These are phyloP conservation scores for Ettlia oleoabundans DNA, from an alignment of 139 green algal species.

Conservation along the genomic window DNA sequence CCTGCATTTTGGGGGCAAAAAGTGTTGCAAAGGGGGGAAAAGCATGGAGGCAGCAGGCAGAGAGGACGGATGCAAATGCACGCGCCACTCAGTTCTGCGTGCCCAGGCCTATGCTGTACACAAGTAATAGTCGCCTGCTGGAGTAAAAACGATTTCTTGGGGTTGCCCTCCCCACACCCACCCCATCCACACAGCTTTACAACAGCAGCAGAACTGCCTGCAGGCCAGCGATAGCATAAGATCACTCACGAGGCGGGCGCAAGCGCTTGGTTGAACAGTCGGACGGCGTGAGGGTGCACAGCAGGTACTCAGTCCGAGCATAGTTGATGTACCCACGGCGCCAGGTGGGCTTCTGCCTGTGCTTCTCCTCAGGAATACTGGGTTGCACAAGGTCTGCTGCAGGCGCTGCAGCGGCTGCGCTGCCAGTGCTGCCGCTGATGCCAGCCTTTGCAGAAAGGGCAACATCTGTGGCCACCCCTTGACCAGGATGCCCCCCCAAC, in stretches of 20 bases:
- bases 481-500: no score
- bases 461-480: no score
- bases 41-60: background rate
- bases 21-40: background rate
- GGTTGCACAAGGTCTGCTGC: background rate
- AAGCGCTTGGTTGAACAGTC: constrained; percentile 30
- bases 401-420: no score
- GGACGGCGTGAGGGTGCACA: constrained; percentile 16
- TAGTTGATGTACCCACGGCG: constrained; percentile 14
- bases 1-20: background rate
- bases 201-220: no score
- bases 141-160: no score
- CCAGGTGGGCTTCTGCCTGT: constrained; percentile 26
- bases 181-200: no score
- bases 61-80: background rate
- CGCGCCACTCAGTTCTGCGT: no score
- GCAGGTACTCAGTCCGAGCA: background rate
- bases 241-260: constrained; percentile 10
- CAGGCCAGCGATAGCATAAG: background rate
- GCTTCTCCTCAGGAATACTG: constrained; percentile 11
- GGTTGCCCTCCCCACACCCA: no score
- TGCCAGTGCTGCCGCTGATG: background rate
- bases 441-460: background rate
- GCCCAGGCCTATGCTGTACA: no score
- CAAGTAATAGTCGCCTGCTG: no score